Conservation (phyloP, 768 basidiomycete genomes). For the Amanita thiersii region DNA sequence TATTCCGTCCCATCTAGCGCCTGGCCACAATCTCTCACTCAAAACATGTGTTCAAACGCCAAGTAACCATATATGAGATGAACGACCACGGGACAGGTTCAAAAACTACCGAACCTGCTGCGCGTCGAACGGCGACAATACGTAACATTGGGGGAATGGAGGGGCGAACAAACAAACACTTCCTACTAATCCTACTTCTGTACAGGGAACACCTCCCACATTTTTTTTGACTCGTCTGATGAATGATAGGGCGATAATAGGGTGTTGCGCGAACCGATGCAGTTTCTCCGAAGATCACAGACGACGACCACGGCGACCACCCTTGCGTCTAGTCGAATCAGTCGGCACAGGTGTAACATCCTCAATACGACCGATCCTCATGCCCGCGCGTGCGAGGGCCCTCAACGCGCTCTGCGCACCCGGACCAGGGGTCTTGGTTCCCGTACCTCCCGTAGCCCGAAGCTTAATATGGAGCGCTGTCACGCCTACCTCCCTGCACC, state of each 20-base stretch:
- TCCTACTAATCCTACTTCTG: constrained; percentile 13
- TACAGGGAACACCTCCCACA: constrained; percentile 10
- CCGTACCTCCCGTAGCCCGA: constrained; percentile 95
- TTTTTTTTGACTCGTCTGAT: constrained; percentile 8
- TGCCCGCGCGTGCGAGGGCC: constrained; percentile 95
- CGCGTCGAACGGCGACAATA: constrained; percentile 84
- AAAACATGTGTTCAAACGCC: neutral
- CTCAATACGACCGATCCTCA: constrained; percentile 97
- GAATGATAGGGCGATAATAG: constrained; percentile 13
- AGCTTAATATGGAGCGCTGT: constrained; percentile 99
- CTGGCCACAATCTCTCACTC: too few relatives aligned
- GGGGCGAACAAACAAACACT: constrained; percentile 19
- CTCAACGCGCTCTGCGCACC: constrained; percentile 98
- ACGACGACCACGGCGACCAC: constrained; percentile 99
- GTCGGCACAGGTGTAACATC: constrained; percentile 97
- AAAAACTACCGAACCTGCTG: constrained; percentile 47
- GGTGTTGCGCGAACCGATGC: constrained; percentile 11
- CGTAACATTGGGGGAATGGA: too few relatives aligned
- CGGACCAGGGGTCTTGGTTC: constrained; percentile 98
- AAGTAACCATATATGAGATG: constrained; percentile 24
- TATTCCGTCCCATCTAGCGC: too few relatives aligned
- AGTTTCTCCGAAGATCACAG: constrained; percentile 37
- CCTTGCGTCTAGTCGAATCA: constrained; percentile 97
- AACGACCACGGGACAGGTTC: constrained; percentile 78
- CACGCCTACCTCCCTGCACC: constrained; percentile 98